A percentile compares a stretch with the other conserved stretches of the same genome.
Conservation (phyloP, 163 green algal genomes). For the Chlamydomonas reinhardtii region DNA sequence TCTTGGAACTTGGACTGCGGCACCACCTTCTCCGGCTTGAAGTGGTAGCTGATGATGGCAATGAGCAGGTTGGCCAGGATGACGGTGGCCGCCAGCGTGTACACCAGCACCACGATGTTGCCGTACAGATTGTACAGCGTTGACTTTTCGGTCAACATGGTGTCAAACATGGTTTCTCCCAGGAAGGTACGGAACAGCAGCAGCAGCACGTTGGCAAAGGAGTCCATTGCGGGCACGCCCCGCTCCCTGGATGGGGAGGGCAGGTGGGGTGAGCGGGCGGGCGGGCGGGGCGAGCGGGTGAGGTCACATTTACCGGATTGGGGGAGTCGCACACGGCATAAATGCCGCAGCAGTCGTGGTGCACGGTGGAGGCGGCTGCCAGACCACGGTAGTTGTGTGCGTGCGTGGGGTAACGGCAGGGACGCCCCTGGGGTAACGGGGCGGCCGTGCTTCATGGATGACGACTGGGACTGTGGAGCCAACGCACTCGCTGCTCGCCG, state of each 20-base stretch:
- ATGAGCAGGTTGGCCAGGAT: conserved; percentile 4
- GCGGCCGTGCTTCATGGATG: no score
- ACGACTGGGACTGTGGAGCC: no score
- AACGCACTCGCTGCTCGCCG: no score
- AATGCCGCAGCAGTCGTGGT: no score
- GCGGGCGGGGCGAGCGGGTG: no score
- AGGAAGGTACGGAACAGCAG: conserved; percentile 5
- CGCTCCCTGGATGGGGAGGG: not conserved
- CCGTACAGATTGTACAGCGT: not conserved
- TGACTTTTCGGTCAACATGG: not conserved
- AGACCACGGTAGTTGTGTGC: no score
- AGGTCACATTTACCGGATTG: no score
- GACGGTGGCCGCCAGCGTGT: not conserved
- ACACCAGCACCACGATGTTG: not conserved
- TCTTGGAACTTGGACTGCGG: not conserved
- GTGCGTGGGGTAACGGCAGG: no score
- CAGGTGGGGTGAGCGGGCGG: no score
- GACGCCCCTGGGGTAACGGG: no score
- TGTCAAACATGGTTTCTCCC: not conserved
- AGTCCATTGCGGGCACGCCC: not conserved
- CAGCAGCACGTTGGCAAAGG: not conserved
- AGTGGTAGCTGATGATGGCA: not conserved
- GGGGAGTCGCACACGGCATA: no score
- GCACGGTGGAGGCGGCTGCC: no score
- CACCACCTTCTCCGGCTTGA: not conserved